Conservation (phyloP, 2,329 filamentous ascomycete species). For the Colletotrichum sp. region DNA sequence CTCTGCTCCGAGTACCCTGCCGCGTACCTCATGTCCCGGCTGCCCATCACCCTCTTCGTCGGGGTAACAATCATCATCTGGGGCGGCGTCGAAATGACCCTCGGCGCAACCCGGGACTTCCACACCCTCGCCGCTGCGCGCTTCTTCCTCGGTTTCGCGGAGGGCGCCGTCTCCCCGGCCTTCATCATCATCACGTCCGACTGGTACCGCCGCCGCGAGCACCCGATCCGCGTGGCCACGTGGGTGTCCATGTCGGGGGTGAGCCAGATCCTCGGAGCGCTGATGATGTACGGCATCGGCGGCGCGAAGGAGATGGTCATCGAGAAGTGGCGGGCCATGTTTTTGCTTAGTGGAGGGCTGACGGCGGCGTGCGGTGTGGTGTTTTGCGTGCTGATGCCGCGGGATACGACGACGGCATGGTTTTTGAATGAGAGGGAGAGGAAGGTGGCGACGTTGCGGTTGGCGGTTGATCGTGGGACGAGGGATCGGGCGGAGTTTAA, state of each 20-base stretch:
- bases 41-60: constrained; percentile 15
- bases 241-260: constrained; percentile 34
- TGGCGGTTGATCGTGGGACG: constrained; percentile 23
- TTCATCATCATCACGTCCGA: constrained; percentile 36
- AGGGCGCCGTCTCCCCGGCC: constrained; percentile 34
- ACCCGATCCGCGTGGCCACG: constrained; percentile 30
- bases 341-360: constrained; percentile 22
- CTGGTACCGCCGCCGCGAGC: constrained; percentile 33
- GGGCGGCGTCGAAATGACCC: constrained; percentile 29
- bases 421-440: constrained; percentile 2
- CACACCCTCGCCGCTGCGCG: constrained; percentile 25
- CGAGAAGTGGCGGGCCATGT: constrained; percentile 22
- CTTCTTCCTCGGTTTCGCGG: constrained; percentile 34
- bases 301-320: constrained; percentile 10
- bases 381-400: constrained; percentile 5
- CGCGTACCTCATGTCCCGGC: constrained; percentile 15
- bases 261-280: constrained; percentile 29
- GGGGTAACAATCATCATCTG: constrained; percentile 23
- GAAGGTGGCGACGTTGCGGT: neutral
- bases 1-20: constrained; percentile 17
- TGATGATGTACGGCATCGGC: constrained; percentile 33
- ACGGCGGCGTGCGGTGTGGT: neutral
- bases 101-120: constrained; percentile 26
- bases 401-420: constrained; percentile 4
- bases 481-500: constrained; percentile 22